Evolutionary conservation across 2,329 filamentous ascomycete genomes (phyloP).

Genomic region (Alternaria incomplexa): DNA sequence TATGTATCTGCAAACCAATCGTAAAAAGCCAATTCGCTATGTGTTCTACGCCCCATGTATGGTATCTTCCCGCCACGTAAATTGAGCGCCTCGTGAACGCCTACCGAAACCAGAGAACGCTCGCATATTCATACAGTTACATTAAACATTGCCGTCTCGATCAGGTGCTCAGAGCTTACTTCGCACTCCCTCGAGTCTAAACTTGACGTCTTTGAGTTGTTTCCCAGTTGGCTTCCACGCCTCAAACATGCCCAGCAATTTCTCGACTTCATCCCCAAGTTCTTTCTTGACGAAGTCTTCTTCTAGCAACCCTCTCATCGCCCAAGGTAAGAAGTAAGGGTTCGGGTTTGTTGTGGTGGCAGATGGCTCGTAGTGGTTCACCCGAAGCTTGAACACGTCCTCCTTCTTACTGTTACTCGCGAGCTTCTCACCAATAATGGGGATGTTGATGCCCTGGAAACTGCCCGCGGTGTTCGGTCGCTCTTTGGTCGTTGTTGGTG

Average conservation of each 20-base stretch:
- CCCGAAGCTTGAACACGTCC: slow-evolving; percentile 36
- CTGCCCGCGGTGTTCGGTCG: slow-evolving; percentile 29
- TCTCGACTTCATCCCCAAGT: slow-evolving; percentile 75
- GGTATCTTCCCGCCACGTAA: background rate
- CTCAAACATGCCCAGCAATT: slow-evolving; percentile 86
- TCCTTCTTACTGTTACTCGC: slow-evolving; percentile 13
- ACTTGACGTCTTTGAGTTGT: slow-evolving; percentile 93
- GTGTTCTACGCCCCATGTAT: background rate
- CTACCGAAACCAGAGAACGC: background rate
- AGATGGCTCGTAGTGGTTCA: slow-evolving; percentile 42
- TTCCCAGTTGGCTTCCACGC: slow-evolving; percentile 91
- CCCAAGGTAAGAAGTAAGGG: slow-evolving; percentile 92
- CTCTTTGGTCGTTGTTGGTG: slow-evolving; percentile 22
- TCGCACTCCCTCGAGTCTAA: slow-evolving; percentile 86
- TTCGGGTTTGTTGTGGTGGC: slow-evolving; percentile 61
- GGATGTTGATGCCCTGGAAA: slow-evolving; percentile 42
- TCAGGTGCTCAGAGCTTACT: slow-evolving; percentile 68
- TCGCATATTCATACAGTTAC: background rate
- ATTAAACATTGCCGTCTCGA: background rate
- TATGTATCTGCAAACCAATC: background rate
- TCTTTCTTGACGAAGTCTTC: slow-evolving; percentile 89
- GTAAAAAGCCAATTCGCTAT: background rate
- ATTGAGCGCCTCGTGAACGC: background rate
- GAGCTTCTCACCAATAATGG: slow-evolving; percentile 34
- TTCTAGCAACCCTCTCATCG: slow-evolving; percentile 90